Percentiles rank a stretch among this genome's conserved stretches.
These are phyloP conservation scores for Gryganskiella cystojenkinii DNA, from an alignment of 192 early-diverging fungal species.

Conservation along the genomic window DNA sequence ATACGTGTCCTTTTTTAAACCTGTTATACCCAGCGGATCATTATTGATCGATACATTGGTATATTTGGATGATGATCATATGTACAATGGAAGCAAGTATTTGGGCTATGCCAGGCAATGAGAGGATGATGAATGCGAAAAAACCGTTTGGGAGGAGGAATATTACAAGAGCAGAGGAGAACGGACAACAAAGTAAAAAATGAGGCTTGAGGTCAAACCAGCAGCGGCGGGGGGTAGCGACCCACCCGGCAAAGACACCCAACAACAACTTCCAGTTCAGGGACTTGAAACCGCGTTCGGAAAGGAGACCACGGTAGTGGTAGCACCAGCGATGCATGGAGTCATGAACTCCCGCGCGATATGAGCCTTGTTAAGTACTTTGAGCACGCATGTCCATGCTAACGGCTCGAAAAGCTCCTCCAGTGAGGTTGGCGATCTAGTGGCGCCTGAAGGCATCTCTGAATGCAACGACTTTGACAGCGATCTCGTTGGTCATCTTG, in stretches of 20 bases:
- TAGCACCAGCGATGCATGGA: conserved; percentile 86
- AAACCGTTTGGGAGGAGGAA: no score
- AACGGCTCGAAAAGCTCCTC: background rate
- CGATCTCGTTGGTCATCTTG: no score
- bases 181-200: conserved; percentile 73
- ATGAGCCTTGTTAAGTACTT: background rate
- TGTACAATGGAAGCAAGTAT: no score
- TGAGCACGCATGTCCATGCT: background rate
- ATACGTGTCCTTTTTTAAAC: no score
- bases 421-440: background rate
- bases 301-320: conserved; percentile 75
- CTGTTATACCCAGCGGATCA: no score
- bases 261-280: conserved; percentile 82
- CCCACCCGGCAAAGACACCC: conserved; percentile 77
- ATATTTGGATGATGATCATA: no score
- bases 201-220: conserved; percentile 69
- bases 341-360: conserved; percentile 46
- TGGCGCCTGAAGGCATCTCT: background rate
- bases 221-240: conserved; percentile 80
- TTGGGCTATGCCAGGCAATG: no score
- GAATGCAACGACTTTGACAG: background rate
- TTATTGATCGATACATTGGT: no score
- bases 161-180: conserved; percentile 49
- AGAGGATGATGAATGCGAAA: no score
- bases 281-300: conserved; percentile 63